Conservation (phyloP, 1,284 basidiomycete species). For the Kalmanozyma brasiliensis region DNA sequence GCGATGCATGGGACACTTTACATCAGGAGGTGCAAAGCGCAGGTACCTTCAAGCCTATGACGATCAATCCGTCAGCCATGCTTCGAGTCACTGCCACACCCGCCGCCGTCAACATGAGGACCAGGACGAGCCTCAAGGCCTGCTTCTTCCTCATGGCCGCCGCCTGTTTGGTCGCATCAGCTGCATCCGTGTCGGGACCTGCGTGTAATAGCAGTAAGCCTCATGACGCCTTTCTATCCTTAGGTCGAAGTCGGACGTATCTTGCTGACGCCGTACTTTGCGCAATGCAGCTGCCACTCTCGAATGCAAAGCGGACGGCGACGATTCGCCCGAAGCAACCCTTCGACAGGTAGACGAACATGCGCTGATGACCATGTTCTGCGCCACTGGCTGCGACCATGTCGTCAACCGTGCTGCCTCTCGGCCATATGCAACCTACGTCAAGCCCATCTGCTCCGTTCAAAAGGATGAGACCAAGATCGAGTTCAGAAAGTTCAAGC, state of each 20-base stretch:
- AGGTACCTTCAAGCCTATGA: neutral
- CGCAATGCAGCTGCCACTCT: slow-evolving; percentile 1
- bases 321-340: slow-evolving; percentile 29
- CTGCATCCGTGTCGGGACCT: neutral
- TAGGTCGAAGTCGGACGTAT: too few species aligned
- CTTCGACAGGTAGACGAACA: slow-evolving; percentile 31
- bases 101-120: neutral
- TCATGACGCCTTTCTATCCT: too few species aligned
- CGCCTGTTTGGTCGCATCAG: neutral
- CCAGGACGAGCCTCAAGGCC: neutral
- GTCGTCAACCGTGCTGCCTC: slow-evolving; percentile 18
- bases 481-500: slow-evolving; percentile 17
- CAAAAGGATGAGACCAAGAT: slow-evolving; percentile 28
- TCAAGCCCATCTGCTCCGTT: slow-evolving; percentile 22
- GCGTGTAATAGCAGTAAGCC: slow-evolving; percentile 2
- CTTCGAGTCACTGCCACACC: too few species aligned
- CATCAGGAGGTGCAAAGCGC: slow-evolving; percentile 6
- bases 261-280: neutral
- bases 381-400: slow-evolving; percentile 29
- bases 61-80: too few species aligned
- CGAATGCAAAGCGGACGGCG: slow-evolving; percentile 21
- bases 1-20: neutral
- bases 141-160: neutral
- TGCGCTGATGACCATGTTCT: slow-evolving; percentile 25
- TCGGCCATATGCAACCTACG: slow-evolving; percentile 9